Base-by-base conservation (phyloP, 192 early-diverging fungal genomes). In the Backusella sp. region DNA sequence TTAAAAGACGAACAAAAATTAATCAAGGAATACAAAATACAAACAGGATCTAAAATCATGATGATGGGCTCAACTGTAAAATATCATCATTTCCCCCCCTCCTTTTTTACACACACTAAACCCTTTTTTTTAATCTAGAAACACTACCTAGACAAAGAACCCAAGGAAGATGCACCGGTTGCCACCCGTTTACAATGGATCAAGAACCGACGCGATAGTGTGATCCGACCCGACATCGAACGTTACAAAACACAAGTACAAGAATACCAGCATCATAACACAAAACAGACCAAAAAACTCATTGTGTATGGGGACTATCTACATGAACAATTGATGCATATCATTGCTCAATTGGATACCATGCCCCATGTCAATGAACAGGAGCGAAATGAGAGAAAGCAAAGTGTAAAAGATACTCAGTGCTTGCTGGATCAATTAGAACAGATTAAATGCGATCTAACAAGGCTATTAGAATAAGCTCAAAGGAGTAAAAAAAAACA, bases 291-390 rank as follows among this genome's bases (percentile, higher is more conserved):
- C 11, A 70, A 70, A 15, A 37, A 70, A 41, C 23, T 70, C 11
- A 44, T 70, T 28, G 14, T 28, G 9, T 70, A 70, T 70, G 39
- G 39, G 5, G 34, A 42, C 5, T 70, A 70, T 70, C n/a, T 70
- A 26, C 68, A 70, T 42, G 68, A 70, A 14, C 68, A 70, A 14
- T 70, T 70, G 39, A 70, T 70, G 68, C 36, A 70, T 19, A 70
- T 70, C n/a, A n/a, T 70, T 14, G 35, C 68, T 42, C 68, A 70
- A 70, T 70, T 70, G 68, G 68, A 70, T 70, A 70, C 68, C 1
- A 70, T 70, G 68, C 36, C 68, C 5, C 23, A 70, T 39, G 68
- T 42, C 3, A 70, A 70, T 42, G 68, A 44, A 0, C 36, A 42
- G 1, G 68, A 70, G 21, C 11, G 39, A 11, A 14, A 23, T 11